Evolutionary conservation across 73 alveolate species (phyloP).

Genomic region (Stentor coeruleus): DNA sequence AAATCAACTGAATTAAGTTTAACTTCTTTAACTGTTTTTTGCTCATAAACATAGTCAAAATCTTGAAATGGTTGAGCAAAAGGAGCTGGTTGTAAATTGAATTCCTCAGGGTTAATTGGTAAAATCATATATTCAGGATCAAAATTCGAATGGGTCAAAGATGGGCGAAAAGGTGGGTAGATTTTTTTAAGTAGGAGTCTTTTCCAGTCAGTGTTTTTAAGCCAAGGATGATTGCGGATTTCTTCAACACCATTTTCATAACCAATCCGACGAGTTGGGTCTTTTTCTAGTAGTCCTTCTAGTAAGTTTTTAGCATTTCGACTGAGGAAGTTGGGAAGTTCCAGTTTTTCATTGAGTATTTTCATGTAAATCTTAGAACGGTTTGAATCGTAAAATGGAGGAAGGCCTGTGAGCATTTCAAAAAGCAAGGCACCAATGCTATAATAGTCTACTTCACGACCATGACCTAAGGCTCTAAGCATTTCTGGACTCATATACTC

Average conservation of each 20-base stretch:
- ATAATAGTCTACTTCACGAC: conserved; percentile 76
- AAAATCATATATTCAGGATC: conserved; percentile 40
- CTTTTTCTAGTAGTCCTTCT: conserved; percentile 61
- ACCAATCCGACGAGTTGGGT: conserved; percentile 72
- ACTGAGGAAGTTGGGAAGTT: conserved; percentile 40
- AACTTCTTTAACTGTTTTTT: not conserved
- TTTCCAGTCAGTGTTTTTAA: conserved; percentile 57
- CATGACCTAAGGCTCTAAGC: conserved; percentile 82
- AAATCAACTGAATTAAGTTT: not conserved
- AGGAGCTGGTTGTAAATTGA: not conserved
- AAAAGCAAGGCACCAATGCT: conserved; percentile 90
- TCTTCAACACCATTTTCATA: conserved; percentile 58
- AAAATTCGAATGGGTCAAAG: conserved; percentile 31
- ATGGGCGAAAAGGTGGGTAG: conserved; percentile 55
- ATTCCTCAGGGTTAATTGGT: conserved; percentile 30
- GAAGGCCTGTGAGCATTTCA: conserved; percentile 91
- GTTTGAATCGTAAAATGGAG: conserved; percentile 79
- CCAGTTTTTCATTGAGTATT: conserved; percentile 45
- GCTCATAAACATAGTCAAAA: not conserved
- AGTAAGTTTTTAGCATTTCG: conserved; percentile 58
- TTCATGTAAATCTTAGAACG: conserved; percentile 50
- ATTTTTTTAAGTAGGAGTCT: conserved; percentile 33
- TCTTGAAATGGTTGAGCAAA: not conserved
- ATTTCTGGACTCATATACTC: conserved; percentile 96
- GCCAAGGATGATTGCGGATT: conserved; percentile 72